phyloP scores from a whole-genome alignment of 1,139 yeast species.

The Lodderomyces margitis region DNA sequence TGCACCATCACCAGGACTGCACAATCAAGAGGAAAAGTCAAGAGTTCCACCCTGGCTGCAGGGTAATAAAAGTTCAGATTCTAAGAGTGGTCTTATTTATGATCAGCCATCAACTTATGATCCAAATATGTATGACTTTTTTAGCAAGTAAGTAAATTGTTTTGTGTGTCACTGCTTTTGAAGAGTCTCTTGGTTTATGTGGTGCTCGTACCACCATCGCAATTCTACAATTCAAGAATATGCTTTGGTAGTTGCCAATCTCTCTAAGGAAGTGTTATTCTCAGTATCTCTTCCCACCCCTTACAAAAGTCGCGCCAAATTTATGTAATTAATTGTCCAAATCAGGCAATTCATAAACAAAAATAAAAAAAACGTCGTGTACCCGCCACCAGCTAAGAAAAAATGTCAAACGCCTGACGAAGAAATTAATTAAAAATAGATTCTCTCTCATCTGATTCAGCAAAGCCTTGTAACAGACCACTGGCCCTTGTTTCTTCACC shows the following conservation, averaged over 20 bases:
- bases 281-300: too few relatives aligned
- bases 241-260: too few relatives aligned
- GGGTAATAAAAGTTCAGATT: slow-evolving; percentile 3
- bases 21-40: slow-evolving; percentile 12
- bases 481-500: too few relatives aligned
- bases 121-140: slow-evolving; percentile 48
- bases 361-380: slow-evolving; percentile 1
- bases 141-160: slow-evolving; percentile 20
- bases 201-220: too few relatives aligned
- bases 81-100: slow-evolving; percentile 31
- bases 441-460: neutral
- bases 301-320: too few relatives aligned
- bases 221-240: too few relatives aligned
- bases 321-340: slow-evolving; percentile 2
- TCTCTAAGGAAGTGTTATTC: too few relatives aligned
- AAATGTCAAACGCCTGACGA: neutral
- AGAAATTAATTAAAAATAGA: neutral
- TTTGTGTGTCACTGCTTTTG: too few relatives aligned
- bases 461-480: too few relatives aligned
- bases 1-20: too few relatives aligned
- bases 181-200: too few relatives aligned
- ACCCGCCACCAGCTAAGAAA: neutral
- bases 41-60: slow-evolving; percentile 8
- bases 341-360: neutral
- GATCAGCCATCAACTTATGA: slow-evolving; percentile 49